Evolutionary conservation across 352 stramenopile species (phyloP).

Genomic region (Globisporangium solare): DNA sequence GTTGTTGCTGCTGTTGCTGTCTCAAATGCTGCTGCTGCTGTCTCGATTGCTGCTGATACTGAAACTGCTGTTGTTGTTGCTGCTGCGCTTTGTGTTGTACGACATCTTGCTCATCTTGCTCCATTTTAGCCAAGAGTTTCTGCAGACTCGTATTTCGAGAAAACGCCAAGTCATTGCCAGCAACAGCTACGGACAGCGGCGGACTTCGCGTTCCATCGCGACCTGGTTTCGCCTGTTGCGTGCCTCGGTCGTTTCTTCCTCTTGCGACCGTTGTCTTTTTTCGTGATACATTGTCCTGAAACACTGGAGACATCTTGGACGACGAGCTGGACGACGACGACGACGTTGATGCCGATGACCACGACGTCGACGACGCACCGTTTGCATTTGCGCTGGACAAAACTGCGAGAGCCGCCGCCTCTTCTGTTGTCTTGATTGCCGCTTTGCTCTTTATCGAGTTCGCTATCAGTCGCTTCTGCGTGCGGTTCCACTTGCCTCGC

Average conservation of each 20-base stretch:
- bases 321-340: slow-evolving; percentile 1
- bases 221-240: neutral
- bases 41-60: neutral
- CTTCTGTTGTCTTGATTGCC: too few relatives aligned
- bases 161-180: slow-evolving; percentile 27
- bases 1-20: neutral
- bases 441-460: too few relatives aligned
- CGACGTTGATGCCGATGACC: slow-evolving; percentile 8
- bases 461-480: slow-evolving; percentile 2
- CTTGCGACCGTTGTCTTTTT: neutral
- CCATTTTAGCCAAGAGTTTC: slow-evolving; percentile 41
- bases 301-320: neutral
- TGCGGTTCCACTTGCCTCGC: slow-evolving; percentile 10
- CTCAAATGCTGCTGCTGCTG: slow-evolving; percentile 8
- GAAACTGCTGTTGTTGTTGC: slow-evolving; percentile 3
- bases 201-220: slow-evolving; percentile 10
- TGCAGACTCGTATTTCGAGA: slow-evolving; percentile 50
- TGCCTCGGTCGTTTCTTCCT: slow-evolving; percentile 6
- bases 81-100: too few relatives aligned
- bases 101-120: slow-evolving; percentile 26
- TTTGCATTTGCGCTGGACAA: neutral
- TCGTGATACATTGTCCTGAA: slow-evolving; percentile 4
- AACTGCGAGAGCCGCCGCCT: too few relatives aligned
- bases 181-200: slow-evolving; percentile 8
- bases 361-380: slow-evolving; percentile 3